Percentiles rank a stretch among this genome's conserved stretches.
These are phyloP conservation scores for Gynostemma pentaphyllum DNA, from an alignment of 306 rosid species.

Conservation along the genomic window DNA sequence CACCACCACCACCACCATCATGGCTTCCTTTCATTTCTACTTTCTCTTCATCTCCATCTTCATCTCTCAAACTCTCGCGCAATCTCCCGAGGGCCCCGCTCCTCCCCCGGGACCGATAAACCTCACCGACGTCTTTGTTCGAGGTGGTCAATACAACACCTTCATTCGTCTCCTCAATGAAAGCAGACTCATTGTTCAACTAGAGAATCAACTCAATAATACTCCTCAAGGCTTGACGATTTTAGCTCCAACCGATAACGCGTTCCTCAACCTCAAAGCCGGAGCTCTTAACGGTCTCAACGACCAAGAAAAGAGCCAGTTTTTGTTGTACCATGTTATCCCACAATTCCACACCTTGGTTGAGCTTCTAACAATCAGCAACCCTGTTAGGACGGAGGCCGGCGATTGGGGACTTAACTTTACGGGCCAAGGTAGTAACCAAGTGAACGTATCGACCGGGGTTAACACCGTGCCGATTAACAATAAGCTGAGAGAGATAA, in stretches of 20 bases:
- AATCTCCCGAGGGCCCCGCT: conserved; percentile 31
- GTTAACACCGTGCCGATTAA: conserved; percentile 29
- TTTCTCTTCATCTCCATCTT: conserved; percentile 29
- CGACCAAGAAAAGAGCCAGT: conserved; percentile 32
- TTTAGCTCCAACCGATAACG: conserved; percentile 87
- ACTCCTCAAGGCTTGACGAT: conserved; percentile 46
- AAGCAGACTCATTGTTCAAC: conserved; percentile 37
- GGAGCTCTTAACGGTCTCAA: conserved; percentile 50
- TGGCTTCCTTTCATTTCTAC: conserved; percentile 39
- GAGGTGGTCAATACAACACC: conserved; percentile 50
- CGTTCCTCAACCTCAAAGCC: conserved; percentile 48
- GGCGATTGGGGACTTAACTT: conserved; percentile 66
- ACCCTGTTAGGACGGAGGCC: conserved; percentile 55
- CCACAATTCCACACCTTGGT: conserved; percentile 47
- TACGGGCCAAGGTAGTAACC: conserved; percentile 54
- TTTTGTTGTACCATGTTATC: conserved; percentile 47
- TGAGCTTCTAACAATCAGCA: conserved; percentile 42
- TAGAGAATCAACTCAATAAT: conserved; percentile 49
- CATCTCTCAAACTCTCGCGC: conserved; percentile 25
- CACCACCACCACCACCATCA: conserved; percentile 14
- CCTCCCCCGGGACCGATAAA: conserved; percentile 43
- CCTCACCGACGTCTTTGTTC: conserved; percentile 45
- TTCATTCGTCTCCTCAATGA: conserved; percentile 40
- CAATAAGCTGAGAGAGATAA: conserved; percentile 42
- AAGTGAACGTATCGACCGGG: conserved; percentile 59